Conservation (phyloP, 768 basidiomycete species). For the Tremella fuciformis region DNA sequence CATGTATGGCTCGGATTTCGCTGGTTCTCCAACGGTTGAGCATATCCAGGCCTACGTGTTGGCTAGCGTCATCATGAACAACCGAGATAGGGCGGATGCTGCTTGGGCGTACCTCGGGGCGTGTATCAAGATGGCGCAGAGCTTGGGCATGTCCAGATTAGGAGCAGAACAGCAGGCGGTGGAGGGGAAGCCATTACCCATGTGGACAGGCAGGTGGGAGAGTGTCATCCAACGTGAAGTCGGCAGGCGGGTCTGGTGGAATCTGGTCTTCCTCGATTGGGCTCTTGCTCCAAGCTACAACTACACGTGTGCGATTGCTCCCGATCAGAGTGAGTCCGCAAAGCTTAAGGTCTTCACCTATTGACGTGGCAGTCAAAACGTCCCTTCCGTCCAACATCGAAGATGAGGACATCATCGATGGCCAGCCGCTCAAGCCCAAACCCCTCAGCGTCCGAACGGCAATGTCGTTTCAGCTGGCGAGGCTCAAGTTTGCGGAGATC, state of each 20-base stretch:
- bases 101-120: constrained; percentile 52
- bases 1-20: constrained; percentile 51
- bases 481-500: constrained; percentile 49
- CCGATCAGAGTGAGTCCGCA: constrained; percentile 52
- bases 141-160: constrained; percentile 49
- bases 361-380: constrained; percentile 47
- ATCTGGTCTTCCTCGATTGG: constrained; percentile 53
- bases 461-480: constrained; percentile 52
- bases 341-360: too few species aligned
- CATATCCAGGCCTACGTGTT: constrained; percentile 47
- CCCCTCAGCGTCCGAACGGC: constrained; percentile 41
- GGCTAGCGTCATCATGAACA: constrained; percentile 50
- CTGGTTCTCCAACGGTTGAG: constrained; percentile 47
- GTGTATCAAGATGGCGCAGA: constrained; percentile 53
- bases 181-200: constrained; percentile 38
- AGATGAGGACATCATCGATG: constrained; percentile 51
- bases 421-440: constrained; percentile 39
- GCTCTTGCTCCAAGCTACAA: constrained; percentile 50
- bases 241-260: constrained; percentile 52
- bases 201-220: constrained; percentile 52
- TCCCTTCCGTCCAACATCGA: constrained; percentile 51
- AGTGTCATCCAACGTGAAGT: constrained; percentile 51
- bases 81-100: constrained; percentile 51
- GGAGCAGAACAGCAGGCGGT: constrained; percentile 48
- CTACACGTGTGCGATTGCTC: constrained; percentile 48